phyloP scores from a whole-genome alignment of 805 yeast genomes.

The Myxozyma geophila region DNA sequence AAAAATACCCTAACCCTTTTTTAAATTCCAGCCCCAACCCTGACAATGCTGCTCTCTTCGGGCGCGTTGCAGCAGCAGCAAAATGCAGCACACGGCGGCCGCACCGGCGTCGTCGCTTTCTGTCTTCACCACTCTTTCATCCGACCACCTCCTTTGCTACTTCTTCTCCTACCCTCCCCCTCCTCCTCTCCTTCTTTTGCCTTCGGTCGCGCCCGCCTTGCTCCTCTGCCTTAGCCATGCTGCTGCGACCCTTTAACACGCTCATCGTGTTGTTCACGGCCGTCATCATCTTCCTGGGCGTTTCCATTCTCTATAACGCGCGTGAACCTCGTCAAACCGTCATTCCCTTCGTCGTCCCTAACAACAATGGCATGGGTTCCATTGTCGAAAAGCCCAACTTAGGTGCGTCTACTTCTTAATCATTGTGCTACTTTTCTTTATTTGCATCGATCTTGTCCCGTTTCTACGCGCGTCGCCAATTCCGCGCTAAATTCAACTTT shows the following conservation, averaged over 20 bases:
- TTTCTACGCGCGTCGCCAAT: not conserved
- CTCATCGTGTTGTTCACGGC: conserved; percentile 30
- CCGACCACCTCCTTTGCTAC: conserved; percentile 2
- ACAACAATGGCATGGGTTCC: not conserved
- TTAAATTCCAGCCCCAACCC: too few species aligned
- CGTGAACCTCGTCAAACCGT: conserved; percentile 4
- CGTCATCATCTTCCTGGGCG: conserved; percentile 28
- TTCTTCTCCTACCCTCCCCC: not conserved
- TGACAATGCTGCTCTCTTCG: not conserved
- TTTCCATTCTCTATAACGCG: conserved; percentile 31
- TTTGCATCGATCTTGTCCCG: conserved; percentile 3
- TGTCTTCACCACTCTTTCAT: conserved; percentile 11
- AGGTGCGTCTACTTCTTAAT: conserved; percentile 7
- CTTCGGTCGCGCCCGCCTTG: not conserved
- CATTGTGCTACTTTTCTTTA: not conserved
- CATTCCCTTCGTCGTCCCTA: conserved; percentile 24
- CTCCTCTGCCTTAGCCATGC: conserved; percentile 17
- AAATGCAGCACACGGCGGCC: conserved; percentile 16
- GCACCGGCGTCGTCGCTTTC: conserved; percentile 5
- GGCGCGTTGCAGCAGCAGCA: conserved; percentile 2
- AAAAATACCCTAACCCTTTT: too few species aligned
- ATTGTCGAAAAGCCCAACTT: not conserved
- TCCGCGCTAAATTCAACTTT: not conserved
- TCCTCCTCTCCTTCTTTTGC: not conserved
- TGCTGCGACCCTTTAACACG: conserved; percentile 31